Conservation (phyloP, 139 green algal species). For the Spirogloea muscicola region DNA sequence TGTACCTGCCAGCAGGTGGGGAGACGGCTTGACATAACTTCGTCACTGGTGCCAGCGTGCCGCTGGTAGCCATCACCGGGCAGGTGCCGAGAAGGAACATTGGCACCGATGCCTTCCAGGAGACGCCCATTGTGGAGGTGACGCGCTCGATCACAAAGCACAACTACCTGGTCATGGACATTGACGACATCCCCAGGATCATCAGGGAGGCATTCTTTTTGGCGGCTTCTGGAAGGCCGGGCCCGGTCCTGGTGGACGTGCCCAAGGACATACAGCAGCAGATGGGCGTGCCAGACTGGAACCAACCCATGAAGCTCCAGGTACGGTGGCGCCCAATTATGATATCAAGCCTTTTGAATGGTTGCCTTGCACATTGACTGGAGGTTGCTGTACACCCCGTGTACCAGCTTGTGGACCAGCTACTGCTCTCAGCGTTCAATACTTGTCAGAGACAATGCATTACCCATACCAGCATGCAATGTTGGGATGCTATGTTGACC, state of each 20-base stretch:
- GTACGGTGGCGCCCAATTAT: too few relatives aligned
- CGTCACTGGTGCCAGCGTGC: too few relatives aligned
- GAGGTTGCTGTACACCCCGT: too few relatives aligned
- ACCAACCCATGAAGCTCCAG: conserved; percentile 72
- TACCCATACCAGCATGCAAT: too few relatives aligned
- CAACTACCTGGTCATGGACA: conserved; percentile 98
- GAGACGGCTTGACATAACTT: too few relatives aligned
- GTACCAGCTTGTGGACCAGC: too few relatives aligned
- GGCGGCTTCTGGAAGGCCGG: conserved; percentile 82
- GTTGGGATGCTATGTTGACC: too few relatives aligned
- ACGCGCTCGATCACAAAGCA: conserved; percentile 98
- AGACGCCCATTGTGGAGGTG: conserved; percentile 98
- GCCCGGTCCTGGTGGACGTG: conserved; percentile 94
- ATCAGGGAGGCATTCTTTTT: conserved; percentile 97
- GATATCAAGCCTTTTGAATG: too few relatives aligned
- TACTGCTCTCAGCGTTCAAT: too few relatives aligned
- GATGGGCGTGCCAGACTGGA: conserved; percentile 86
- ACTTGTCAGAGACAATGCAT: too few relatives aligned
- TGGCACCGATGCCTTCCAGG: conserved; percentile 92
- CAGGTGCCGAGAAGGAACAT: conserved; percentile 76
- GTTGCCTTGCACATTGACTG: too few relatives aligned
- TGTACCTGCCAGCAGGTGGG: too few relatives aligned
- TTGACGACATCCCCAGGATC: conserved; percentile 86
- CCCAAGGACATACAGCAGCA: conserved; percentile 99
- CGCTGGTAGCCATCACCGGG: conserved; percentile 96